Percentiles rank a stretch among this genome's conserved stretches.
These are phyloP conservation scores for Sporothrix brunneoviolacea DNA, from an alignment of 2,329 filamentous ascomycete genomes.

Conservation along the genomic window DNA sequence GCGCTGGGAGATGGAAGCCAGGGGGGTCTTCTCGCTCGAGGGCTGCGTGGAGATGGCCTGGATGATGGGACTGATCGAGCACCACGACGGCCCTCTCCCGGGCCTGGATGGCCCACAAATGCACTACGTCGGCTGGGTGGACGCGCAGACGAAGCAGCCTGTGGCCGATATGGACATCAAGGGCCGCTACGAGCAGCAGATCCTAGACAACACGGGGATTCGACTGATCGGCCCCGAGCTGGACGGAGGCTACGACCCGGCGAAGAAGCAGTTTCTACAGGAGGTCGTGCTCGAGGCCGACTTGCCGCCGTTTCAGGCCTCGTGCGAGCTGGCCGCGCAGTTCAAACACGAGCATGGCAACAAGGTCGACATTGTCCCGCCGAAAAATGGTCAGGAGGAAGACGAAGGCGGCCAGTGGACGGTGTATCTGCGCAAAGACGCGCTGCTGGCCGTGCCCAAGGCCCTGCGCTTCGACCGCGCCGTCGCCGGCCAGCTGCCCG, in stretches of 20 bases:
- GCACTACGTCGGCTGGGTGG: constrained; percentile 94
- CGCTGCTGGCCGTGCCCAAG: constrained; percentile 91
- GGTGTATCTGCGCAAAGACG: constrained; percentile 91
- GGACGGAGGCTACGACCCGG: constrained; percentile 93
- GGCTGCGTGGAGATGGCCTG: constrained; percentile 99
- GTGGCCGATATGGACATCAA: constrained; percentile 99
- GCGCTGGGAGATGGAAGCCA: constrained; percentile 98
- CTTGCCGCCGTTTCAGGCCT: constrained; percentile 91
- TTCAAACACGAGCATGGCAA: constrained; percentile 97
- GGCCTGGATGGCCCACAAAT: too few relatives aligned
- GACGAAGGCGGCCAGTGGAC: constrained; percentile 93
- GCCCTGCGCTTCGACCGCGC: constrained; percentile 94
- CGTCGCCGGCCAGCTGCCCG: constrained; percentile 93
- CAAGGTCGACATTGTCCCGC: constrained; percentile 89
- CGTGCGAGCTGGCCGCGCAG: constrained; percentile 93
- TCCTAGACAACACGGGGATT: constrained; percentile 94
- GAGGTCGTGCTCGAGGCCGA: constrained; percentile 97
- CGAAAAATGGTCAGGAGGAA: too few relatives aligned
- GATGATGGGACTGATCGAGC: constrained; percentile 99
- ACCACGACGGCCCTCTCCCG: constrained; percentile 93
- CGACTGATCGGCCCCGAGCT: constrained; percentile 96
- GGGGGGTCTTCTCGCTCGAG: constrained; percentile 93
- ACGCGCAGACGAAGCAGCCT: constrained; percentile 86
- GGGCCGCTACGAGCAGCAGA: constrained; percentile 92
- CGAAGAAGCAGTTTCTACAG: constrained; percentile 96